A percentile compares a stretch with the other conserved stretches of the same genome.
phyloP scores from a whole-genome alignment of 352 stramenopile species.

The Pythium phragmitis region DNA sequence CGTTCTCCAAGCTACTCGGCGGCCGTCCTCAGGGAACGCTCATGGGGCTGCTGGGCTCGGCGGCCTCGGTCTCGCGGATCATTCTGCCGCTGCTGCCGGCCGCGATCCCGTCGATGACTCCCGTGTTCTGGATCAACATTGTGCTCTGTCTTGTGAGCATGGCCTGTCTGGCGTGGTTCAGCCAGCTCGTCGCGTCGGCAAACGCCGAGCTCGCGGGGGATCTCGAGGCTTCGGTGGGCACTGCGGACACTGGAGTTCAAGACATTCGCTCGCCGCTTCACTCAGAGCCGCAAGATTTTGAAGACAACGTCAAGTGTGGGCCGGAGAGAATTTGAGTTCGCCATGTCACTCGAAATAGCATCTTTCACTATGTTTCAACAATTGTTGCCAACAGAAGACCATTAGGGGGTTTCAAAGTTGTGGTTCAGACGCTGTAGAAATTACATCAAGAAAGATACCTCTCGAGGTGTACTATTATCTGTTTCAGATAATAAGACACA shows the following conservation, averaged over 20 bases:
- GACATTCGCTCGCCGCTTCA: slow-evolving; percentile 42
- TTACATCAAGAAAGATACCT: too few relatives aligned
- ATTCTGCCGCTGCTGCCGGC: slow-evolving; percentile 65
- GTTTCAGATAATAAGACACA: too few relatives aligned
- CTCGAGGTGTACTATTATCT: too few relatives aligned
- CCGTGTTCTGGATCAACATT: slow-evolving; percentile 74
- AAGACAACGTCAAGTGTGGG: slow-evolving; percentile 1
- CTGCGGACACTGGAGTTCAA: slow-evolving; percentile 11
- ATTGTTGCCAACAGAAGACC: too few relatives aligned
- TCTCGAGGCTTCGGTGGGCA: slow-evolving; percentile 31
- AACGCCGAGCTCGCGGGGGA: slow-evolving; percentile 40
- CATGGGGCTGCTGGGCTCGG: slow-evolving; percentile 69
- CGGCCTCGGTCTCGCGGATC: slow-evolving; percentile 68
- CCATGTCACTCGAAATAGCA: neutral
- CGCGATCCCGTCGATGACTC: slow-evolving; percentile 51
- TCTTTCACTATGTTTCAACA: too few relatives aligned
- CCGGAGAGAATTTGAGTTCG: slow-evolving; percentile 22
- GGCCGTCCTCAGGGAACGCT: slow-evolving; percentile 66
- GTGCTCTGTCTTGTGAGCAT: slow-evolving; percentile 50
- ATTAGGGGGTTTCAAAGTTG: too few relatives aligned
- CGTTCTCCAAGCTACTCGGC: slow-evolving; percentile 69
- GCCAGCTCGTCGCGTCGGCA: slow-evolving; percentile 30
- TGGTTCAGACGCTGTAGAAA: too few relatives aligned
- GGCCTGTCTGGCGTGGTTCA: slow-evolving; percentile 60
- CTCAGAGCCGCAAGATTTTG: slow-evolving; percentile 29